Conservation (phyloP, 306 rosid genomes). For the Sicyos baderoa region DNA sequence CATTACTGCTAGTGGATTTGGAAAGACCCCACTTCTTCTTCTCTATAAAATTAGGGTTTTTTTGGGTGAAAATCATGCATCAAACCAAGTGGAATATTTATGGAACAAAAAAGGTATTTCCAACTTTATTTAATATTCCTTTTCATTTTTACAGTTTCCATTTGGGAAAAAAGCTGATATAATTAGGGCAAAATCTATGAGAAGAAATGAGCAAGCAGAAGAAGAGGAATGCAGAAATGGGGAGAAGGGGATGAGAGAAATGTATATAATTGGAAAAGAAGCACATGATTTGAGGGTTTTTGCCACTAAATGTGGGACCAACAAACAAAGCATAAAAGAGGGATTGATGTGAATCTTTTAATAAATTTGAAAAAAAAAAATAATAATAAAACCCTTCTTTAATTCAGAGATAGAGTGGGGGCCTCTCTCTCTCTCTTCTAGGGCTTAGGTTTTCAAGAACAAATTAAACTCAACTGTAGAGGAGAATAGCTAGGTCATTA, state of each 20-base stretch:
- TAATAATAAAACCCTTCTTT: not conserved
- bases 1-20: not conserved
- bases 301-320: conserved; percentile 30
- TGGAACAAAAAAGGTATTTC: conserved; percentile 8
- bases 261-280: conserved; percentile 28
- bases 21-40: not conserved
- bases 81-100: conserved; percentile 15
- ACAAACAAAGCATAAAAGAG: not conserved
- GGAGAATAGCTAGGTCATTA: not conserved
- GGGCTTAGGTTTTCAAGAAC: conserved; percentile 5
- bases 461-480: not conserved
- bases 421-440: conserved; percentile 13
- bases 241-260: not conserved
- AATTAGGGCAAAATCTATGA: conserved; percentile 13
- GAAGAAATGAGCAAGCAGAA: not conserved
- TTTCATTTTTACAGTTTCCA: conserved; percentile 6
- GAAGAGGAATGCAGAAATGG: not conserved
- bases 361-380: not conserved
- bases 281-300: conserved; percentile 35
- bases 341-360: conserved; percentile 22
- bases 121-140: conserved; percentile 2
- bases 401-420: conserved; percentile 13
- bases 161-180: not conserved
- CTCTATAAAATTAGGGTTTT: not conserved
- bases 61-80: conserved; percentile 5